Evolutionary conservation across 192 early-diverging fungal species (phyloP).

Genomic region (Entomortierella chlamydospora): DNA sequence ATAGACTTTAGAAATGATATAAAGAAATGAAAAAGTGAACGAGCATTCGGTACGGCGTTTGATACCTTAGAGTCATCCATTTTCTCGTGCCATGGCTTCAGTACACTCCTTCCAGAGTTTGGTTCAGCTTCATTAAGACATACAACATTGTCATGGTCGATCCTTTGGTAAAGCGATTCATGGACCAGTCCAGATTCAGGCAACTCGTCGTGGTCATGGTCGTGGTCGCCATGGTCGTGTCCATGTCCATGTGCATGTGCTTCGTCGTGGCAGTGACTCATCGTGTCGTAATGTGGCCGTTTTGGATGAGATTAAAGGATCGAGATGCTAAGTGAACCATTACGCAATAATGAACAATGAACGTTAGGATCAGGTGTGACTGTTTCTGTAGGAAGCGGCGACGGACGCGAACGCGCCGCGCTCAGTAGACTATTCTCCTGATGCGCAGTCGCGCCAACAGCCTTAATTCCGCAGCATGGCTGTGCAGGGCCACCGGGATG

Average conservation of each 20-base stretch:
- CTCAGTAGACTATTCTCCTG: too few species aligned
- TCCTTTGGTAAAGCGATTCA: slow-evolving; percentile 79
- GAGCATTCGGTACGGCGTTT: background rate
- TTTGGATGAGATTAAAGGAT: background rate
- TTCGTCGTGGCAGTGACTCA: slow-evolving; percentile 66
- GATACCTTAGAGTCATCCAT: slow-evolving; percentile 74
- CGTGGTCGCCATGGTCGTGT: slow-evolving; percentile 67
- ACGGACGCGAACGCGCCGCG: too few species aligned
- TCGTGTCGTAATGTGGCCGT: background rate
- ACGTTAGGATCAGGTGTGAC: too few species aligned
- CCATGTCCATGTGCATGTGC: slow-evolving; percentile 65
- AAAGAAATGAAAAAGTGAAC: background rate
- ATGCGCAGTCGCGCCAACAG: too few species aligned
- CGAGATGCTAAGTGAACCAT: too few species aligned
- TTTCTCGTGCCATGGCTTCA: slow-evolving; percentile 89
- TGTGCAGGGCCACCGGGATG: too few species aligned
- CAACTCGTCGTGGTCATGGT: slow-evolving; percentile 80
- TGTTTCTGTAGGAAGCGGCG: too few species aligned
- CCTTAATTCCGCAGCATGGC: too few species aligned
- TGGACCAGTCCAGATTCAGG: slow-evolving; percentile 73
- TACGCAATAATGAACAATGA: too few species aligned
- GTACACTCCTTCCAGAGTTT: slow-evolving; percentile 74
- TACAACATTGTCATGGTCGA: slow-evolving; percentile 81
- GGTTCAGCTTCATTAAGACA: slow-evolving; percentile 84
- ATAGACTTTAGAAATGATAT: too few species aligned